A percentile compares a stretch with the other conserved stretches of the same genome.
Conservation (phyloP, 371 early-diverging fungal genomes). For the Mucor circinelloides region DNA sequence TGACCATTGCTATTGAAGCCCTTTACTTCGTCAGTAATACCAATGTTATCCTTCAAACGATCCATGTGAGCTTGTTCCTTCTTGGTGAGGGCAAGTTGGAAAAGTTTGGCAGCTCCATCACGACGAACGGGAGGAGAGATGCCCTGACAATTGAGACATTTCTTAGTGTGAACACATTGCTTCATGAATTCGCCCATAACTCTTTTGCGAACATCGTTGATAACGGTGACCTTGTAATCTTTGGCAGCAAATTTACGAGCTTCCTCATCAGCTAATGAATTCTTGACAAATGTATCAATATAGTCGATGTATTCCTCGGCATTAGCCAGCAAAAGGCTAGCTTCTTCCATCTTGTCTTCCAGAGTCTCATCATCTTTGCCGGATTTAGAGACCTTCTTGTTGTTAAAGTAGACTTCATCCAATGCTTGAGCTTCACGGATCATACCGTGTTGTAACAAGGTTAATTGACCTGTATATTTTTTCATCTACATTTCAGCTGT, state of each 20-base stretch:
- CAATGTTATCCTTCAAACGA: slow-evolving; percentile 15
- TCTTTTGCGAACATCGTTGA: slow-evolving; percentile 75
- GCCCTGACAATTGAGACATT: slow-evolving; percentile 88
- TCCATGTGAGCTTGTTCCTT: slow-evolving; percentile 75
- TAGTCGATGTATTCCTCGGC: slow-evolving; percentile 63
- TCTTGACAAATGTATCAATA: slow-evolving; percentile 45
- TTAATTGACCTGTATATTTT: slow-evolving; percentile 65
- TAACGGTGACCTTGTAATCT: slow-evolving; percentile 73
- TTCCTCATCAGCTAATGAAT: slow-evolving; percentile 35
- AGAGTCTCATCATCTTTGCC: slow-evolving; percentile 49
- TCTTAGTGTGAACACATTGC: slow-evolving; percentile 50
- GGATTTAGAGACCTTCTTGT: slow-evolving; percentile 43
- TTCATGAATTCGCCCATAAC: slow-evolving; percentile 78
- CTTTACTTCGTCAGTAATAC: slow-evolving; percentile 31
- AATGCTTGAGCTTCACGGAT: slow-evolving; percentile 82
- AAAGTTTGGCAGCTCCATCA: slow-evolving; percentile 88
- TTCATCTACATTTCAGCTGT: slow-evolving; percentile 29
- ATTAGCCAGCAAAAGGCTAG: slow-evolving; percentile 44
- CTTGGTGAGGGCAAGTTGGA: slow-evolving; percentile 75
- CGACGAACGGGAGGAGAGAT: slow-evolving; percentile 79
- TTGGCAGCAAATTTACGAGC: slow-evolving; percentile 35
- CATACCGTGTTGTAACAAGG: slow-evolving; percentile 75
- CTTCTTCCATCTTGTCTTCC: slow-evolving; percentile 53
- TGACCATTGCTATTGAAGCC: slow-evolving; percentile 45
- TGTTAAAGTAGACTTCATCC: slow-evolving; percentile 57